These are phyloP conservation scores for Gossypium stocksii DNA, from an alignment of 345 rosid species.

Conservation along the genomic window DNA sequence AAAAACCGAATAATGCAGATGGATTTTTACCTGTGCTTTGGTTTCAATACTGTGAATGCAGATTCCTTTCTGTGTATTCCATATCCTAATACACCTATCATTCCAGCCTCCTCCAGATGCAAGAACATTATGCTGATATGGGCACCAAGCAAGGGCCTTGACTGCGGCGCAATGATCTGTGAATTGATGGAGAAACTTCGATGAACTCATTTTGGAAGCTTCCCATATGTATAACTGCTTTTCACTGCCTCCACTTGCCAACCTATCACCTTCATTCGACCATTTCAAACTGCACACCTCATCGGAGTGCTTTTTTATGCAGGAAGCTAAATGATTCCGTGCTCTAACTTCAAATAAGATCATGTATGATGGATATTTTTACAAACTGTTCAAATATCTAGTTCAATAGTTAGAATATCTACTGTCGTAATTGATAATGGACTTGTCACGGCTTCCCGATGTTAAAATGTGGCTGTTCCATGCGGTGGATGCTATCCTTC, in stretches of 20 bases:
- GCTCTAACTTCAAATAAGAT: slow-evolving; percentile 31
- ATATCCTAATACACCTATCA: slow-evolving; percentile 45
- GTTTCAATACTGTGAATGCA: slow-evolving; percentile 33
- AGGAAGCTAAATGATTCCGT: slow-evolving; percentile 22
- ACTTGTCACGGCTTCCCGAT: slow-evolving; percentile 45
- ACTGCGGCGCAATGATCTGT: slow-evolving; percentile 41
- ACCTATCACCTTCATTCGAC: slow-evolving; percentile 37
- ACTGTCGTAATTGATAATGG: slow-evolving; percentile 49
- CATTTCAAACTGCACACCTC: slow-evolving; percentile 52
- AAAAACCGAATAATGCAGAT: too few relatives aligned
- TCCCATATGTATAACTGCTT: slow-evolving; percentile 45
- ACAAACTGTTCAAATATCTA: too few relatives aligned
- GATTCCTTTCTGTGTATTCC: slow-evolving; percentile 38
- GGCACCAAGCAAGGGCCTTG: slow-evolving; percentile 62
- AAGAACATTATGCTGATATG: slow-evolving; percentile 42
- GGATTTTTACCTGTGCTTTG: slow-evolving; percentile 39
- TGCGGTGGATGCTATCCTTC: slow-evolving; percentile 32
- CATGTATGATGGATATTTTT: background rate
- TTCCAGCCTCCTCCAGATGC: slow-evolving; percentile 54
- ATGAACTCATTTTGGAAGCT: slow-evolving; percentile 44
- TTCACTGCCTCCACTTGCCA: slow-evolving; percentile 64
- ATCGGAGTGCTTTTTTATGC: slow-evolving; percentile 28
- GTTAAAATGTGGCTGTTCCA: slow-evolving; percentile 41
- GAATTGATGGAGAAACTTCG: slow-evolving; percentile 33
- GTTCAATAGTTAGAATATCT: background rate